Evolutionary conservation across 106 monocot species (phyloP), one percentile per base, ranked within the genome.

Genomic region (Allium sativum): DNA sequence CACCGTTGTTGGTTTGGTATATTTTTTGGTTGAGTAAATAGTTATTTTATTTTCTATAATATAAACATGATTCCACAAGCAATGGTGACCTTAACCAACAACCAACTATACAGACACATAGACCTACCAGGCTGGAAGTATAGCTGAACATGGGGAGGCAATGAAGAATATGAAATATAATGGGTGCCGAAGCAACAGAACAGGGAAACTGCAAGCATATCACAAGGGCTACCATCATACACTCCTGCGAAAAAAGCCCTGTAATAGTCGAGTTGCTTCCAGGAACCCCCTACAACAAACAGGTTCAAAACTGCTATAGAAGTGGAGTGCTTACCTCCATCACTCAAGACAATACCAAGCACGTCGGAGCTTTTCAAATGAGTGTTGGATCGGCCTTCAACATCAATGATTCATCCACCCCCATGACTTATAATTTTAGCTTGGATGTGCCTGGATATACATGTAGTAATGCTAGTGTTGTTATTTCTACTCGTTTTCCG

Each of bases 81-180:
- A 4, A 48, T 42, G 51, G 81, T 86, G 21, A 66, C 65, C 18
- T 77, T 94, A 56, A 63, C 70, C 65, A 94, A 94, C 58, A 63
- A 84, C 78, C 94, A 94, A 65, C 76, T 81, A 2, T 94, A 75
- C 65, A 68, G 89, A 3, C 94, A 94, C 58, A 68, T 94, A 1
- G 89, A 86, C 51, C 79, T 47, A 9, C 89, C 89, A 3, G 94
- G 94, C 3, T 94, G 94, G 94, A 77, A 31, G 18, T 55, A 85
- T 17, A 58, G 86, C 15, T 94, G 89, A 86, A 70, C 61, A 0
- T 94, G 83, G 94, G 47, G 72, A 0, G 71, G 72, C 0, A 70
- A 86, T 0, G 83, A 94, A 40, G 76, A 7, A 94, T 90, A 22
- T 86, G 82, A 85, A 71, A 63, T 48, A 68, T 81, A 16, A 50